These are phyloP conservation scores for Epichloe baconii DNA, from an alignment of 2,329 filamentous ascomycete genomes.

Conservation along the genomic window DNA sequence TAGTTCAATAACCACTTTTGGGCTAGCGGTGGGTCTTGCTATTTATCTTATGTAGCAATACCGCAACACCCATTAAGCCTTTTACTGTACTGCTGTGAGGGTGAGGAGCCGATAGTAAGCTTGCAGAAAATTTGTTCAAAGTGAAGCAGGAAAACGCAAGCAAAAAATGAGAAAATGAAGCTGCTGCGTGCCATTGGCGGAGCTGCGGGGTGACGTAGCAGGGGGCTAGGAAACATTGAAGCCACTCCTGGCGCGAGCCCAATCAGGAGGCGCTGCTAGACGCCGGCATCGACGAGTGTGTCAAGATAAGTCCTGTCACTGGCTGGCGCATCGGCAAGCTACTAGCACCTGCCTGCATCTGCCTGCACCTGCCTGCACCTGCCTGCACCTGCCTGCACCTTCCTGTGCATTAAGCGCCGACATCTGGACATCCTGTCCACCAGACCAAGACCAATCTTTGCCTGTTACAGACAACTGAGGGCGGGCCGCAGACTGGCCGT, in stretches of 20 bases:
- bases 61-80: too few relatives aligned
- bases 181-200: neutral
- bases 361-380: neutral
- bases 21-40: too few relatives aligned
- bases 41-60: too few relatives aligned
- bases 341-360: neutral
- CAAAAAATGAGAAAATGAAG: too few relatives aligned
- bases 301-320: slow-evolving; percentile 1
- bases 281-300: slow-evolving; percentile 9
- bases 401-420: slow-evolving; percentile 1
- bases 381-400: neutral
- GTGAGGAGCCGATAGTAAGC: too few relatives aligned
- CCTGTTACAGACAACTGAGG: neutral
- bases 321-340: slow-evolving; percentile 2
- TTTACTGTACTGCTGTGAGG: too few relatives aligned
- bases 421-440: neutral
- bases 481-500: neutral
- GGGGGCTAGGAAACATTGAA: neutral
- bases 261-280: slow-evolving; percentile 12
- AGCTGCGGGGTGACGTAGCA: slow-evolving; percentile 2
- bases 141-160: too few relatives aligned
- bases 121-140: too few relatives aligned
- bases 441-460: neutral
- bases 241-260: slow-evolving; percentile 5
- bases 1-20: too few relatives aligned